Base-by-base conservation (phyloP, 257 asterid genomes). In the Verbena officinalis region DNA sequence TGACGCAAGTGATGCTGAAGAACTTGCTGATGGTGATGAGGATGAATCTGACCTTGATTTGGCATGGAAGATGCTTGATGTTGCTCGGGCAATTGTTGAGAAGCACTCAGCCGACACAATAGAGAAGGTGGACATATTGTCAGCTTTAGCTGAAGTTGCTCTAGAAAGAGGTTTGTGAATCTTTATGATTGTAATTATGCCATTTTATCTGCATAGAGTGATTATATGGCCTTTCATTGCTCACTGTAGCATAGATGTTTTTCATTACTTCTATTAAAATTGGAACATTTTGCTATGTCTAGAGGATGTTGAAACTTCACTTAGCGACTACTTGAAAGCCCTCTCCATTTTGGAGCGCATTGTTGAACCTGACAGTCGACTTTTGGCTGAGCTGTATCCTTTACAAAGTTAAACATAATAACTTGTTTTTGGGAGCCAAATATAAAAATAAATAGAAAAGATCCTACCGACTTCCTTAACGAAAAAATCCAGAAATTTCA, bases 291-390 rank as follows among this genome's bases (percentile, higher is more conserved):
- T 73, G 68, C 57, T 64, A 64, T 59, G 44, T 57, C 63, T 80
- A 94, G 98, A 90, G 99, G 99, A 94, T 78, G 84, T 84, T 34
- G 99, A 94, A 70, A 94, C 96, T 70, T 94, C 99, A n/a, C 77
- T 81, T 58, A 72, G 89, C 69, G 99, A 94, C 83, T 94, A 94
- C 86, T 82, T 86, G 73, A 94, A 86, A 79, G 89, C 98, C 49
- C 77, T 94, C 43, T 82, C 91, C 69, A 86, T 90, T 67, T 73
- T 94, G 95, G 88, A 86, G 83, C 80, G 77, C 55, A 70, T 90
- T 67, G 98, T 85, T 60, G 96, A 84, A 83, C 91, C 96, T 22
- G 96, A 94, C 77, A 94, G 88, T 70, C 92, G 98, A 55, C 84
- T 73, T 72, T 63, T 90, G 9, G 96, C 96, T 53, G 99, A 90